Conservation (phyloP, 148 eudicot species). For the Diospyros lotus region DNA sequence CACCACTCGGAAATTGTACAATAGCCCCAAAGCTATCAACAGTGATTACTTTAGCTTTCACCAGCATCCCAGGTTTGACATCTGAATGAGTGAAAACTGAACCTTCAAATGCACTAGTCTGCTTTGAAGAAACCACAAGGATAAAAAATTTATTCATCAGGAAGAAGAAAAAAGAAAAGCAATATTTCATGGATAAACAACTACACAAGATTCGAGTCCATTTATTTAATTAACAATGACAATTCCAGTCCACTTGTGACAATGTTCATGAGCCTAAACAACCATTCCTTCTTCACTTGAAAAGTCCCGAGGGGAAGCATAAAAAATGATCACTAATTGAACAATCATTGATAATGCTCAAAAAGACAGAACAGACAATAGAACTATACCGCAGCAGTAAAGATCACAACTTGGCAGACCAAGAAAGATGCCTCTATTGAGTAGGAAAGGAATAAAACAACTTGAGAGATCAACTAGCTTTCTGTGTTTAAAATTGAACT, state of each 20-base stretch:
- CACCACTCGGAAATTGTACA: slow-evolving; percentile 85
- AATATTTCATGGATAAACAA: neutral
- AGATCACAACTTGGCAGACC: neutral
- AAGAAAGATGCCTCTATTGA: neutral
- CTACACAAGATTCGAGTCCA: neutral
- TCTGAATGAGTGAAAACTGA: slow-evolving; percentile 96
- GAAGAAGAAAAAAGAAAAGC: neutral
- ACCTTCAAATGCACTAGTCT: slow-evolving; percentile 95
- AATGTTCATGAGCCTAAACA: neutral
- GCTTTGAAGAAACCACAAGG: slow-evolving; percentile 14
- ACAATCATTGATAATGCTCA: neutral
- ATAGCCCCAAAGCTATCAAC: slow-evolving; percentile 64
- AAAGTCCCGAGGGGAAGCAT: neutral
- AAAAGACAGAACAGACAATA: neutral
- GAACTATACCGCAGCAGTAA: neutral
- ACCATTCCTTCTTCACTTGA: neutral
- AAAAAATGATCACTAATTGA: neutral
- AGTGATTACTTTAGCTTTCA: slow-evolving; percentile 73
- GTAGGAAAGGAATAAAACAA: neutral
- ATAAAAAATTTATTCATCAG: neutral
- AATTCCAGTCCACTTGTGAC: too few relatives aligned
- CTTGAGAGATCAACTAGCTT: neutral
- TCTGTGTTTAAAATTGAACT: neutral
- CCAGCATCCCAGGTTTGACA: slow-evolving; percentile 96
- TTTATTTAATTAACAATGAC: neutral